Percentiles rank a stretch among this genome's conserved stretches.
phyloP scores from a whole-genome alignment of 805 yeast species.

The Yamadazyma tumulicola region DNA sequence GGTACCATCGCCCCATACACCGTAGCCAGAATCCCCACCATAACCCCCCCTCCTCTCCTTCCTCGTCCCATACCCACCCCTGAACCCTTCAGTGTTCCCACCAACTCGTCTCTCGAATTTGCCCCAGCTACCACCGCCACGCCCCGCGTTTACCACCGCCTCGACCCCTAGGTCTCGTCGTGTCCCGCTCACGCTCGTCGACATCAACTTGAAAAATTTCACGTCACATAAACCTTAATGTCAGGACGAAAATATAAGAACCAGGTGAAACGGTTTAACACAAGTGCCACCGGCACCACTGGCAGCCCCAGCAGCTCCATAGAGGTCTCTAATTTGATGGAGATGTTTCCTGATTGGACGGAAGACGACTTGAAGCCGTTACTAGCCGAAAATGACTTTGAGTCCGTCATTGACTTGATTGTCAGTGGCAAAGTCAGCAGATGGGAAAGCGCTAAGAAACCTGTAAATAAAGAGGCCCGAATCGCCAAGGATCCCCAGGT shows the following conservation, averaged over 20 bases:
- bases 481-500: slow-evolving; percentile 10
- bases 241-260: slow-evolving; percentile 43
- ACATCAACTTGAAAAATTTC: too few relatives aligned
- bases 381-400: slow-evolving; percentile 76
- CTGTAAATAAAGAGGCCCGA: slow-evolving; percentile 13
- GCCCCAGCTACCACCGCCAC: too few relatives aligned
- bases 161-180: too few relatives aligned
- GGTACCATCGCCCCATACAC: too few relatives aligned
- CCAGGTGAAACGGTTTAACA: slow-evolving; percentile 40
- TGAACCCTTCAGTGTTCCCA: too few relatives aligned
- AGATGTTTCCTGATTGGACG: slow-evolving; percentile 94
- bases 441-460: slow-evolving; percentile 78
- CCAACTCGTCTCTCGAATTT: too few relatives aligned
- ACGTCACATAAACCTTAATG: slow-evolving; percentile 8
- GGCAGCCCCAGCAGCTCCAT: slow-evolving; percentile 5
- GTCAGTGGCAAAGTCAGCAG: slow-evolving; percentile 85
- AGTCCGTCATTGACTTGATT: slow-evolving; percentile 79
- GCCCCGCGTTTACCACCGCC: too few relatives aligned
- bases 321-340: slow-evolving; percentile 59
- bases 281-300: slow-evolving; percentile 8
- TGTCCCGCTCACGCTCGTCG: too few relatives aligned
- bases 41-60: too few relatives aligned
- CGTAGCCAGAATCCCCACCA: too few relatives aligned
- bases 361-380: slow-evolving; percentile 75
- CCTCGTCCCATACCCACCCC: too few relatives aligned